Evolutionary conservation across 208 protist genomes (phyloP).

Genomic region (Trypanosoma mega): DNA sequence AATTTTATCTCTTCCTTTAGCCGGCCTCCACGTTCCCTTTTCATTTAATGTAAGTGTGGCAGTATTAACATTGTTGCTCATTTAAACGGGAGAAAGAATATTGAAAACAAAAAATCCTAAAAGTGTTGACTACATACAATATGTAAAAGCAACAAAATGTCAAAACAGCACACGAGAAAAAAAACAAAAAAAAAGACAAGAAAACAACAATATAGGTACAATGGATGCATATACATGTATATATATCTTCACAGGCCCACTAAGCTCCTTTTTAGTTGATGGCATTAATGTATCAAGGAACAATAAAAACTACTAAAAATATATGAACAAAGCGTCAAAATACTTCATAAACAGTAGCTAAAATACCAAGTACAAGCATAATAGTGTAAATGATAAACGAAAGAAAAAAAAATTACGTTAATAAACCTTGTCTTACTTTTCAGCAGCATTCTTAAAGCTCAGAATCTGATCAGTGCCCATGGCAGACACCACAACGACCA

Average conservation of each 20-base stretch:
- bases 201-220: slow-evolving; percentile 18
- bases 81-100: slow-evolving; percentile 17
- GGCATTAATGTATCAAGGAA: slow-evolving; percentile 18
- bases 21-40: slow-evolving; percentile 58
- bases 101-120: slow-evolving; percentile 1
- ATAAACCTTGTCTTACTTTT: slow-evolving; percentile 23
- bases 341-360: slow-evolving; percentile 19
- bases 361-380: not conserved
- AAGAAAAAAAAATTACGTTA: slow-evolving; percentile 25
- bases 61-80: slow-evolving; percentile 57
- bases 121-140: slow-evolving; percentile 8
- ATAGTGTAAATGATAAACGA: slow-evolving; percentile 7
- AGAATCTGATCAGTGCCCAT: slow-evolving; percentile 96
- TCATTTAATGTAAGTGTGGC: slow-evolving; percentile 67
- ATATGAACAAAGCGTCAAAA: not conserved
- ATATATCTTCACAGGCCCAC: slow-evolving; percentile 14
- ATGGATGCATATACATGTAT: slow-evolving; percentile 20
- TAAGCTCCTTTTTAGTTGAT: slow-evolving; percentile 29
- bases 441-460: slow-evolving; percentile 90
- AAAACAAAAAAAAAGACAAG: slow-evolving; percentile 14
- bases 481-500: slow-evolving; percentile 93
- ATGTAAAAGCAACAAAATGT: slow-evolving; percentile 6
- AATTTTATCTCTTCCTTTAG: slow-evolving; percentile 37
- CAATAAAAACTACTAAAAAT: not conserved
- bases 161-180: slow-evolving; percentile 16